Percentiles rank a stretch among this genome's conserved stretches.
These are phyloP conservation scores for Olyra latifolia DNA, from an alignment of 176 grass and related monocot genomes.

Conservation along the genomic window DNA sequence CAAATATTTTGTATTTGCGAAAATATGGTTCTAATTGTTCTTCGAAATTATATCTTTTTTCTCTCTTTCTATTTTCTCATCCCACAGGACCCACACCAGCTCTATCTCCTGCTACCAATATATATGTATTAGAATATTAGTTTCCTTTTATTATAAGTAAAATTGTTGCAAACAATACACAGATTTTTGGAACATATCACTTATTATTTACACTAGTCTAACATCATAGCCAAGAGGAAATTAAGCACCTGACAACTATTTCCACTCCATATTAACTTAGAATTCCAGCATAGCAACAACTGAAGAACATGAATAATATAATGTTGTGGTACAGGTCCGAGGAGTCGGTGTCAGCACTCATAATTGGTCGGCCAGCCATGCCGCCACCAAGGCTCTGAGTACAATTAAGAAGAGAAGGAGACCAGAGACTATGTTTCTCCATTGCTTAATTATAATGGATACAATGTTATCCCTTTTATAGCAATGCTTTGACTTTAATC, in stretches of 20 bases:
- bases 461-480: no score
- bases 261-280: neutral
- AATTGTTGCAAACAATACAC: neutral
- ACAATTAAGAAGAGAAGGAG: no score
- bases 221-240: neutral
- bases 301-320: neutral
- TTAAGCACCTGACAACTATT: neutral
- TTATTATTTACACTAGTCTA: neutral
- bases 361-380: no score
- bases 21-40: neutral
- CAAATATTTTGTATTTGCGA: neutral
- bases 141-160: neutral
- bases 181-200: neutral
- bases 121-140: neutral
- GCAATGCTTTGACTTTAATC: no score
- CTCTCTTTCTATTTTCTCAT: neutral
- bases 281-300: neutral
- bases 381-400: no score
- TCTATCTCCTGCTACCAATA: neutral
- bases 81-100: neutral
- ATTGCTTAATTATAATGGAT: no score
- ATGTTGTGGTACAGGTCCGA: neutral
- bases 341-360: no score
- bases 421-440: no score
- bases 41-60: neutral